Evolutionary conservation across 345 rosid genomes (phyloP).

Genomic region (Gossypium arboreum): DNA sequence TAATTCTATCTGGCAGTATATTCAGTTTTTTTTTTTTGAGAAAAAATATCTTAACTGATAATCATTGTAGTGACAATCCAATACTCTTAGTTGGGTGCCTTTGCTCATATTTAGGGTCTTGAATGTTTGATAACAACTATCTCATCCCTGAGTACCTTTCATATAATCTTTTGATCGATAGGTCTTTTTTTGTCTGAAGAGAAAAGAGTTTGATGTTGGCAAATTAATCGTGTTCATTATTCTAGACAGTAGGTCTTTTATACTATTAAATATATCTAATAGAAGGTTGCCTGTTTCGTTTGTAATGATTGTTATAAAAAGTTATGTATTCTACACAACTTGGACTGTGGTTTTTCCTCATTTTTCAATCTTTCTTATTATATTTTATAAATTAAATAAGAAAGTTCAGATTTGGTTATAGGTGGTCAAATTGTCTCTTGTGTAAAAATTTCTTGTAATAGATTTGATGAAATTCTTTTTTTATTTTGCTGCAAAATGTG

Average conservation of each 20-base stretch:
- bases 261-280: background rate
- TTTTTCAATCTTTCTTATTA: background rate
- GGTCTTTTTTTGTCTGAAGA: background rate
- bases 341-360: background rate
- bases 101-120: background rate
- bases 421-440: background rate
- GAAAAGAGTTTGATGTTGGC: background rate
- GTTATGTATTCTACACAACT: background rate
- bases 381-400: background rate
- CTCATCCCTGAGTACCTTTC: background rate
- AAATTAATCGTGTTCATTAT: background rate
- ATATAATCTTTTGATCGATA: background rate
- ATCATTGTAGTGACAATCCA: background rate
- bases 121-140: background rate
- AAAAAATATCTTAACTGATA: background rate
- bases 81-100: background rate
- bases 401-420: background rate
- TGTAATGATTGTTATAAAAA: background rate
- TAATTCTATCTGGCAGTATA: background rate
- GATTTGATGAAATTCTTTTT: background rate
- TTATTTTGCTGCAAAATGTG: slow-evolving; percentile 4
- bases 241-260: background rate
- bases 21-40: background rate
- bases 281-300: background rate
- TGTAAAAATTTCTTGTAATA: background rate